These are phyloP conservation scores for Taiozyma sp. DNA, from an alignment of 1,139 yeast species.

Conservation along the genomic window DNA sequence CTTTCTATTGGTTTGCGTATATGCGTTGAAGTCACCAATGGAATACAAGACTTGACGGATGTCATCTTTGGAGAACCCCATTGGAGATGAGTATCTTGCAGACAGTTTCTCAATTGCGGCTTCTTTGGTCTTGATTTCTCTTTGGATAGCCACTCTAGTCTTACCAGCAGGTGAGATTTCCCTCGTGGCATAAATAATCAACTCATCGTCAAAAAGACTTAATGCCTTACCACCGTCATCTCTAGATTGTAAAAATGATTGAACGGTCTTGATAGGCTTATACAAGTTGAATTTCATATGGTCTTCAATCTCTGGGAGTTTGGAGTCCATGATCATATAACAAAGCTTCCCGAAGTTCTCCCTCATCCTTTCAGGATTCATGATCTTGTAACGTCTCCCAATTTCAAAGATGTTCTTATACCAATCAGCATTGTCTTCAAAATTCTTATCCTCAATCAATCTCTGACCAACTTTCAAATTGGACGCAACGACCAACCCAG, in stretches of 20 bases:
- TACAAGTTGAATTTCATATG: constrained; percentile 68
- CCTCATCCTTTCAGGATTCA: constrained; percentile 76
- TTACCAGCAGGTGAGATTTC: constrained; percentile 56
- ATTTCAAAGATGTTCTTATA: constrained; percentile 61
- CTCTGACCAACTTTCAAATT: constrained; percentile 60
- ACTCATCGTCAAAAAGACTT: constrained; percentile 46
- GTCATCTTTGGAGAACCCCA: constrained; percentile 43
- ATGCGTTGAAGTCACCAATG: constrained; percentile 69
- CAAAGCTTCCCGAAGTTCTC: constrained; percentile 69
- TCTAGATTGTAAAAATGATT: constrained; percentile 35
- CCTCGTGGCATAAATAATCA: constrained; percentile 54
- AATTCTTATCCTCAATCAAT: constrained; percentile 56
- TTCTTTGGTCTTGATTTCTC: constrained; percentile 57
- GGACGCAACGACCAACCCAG: constrained; percentile 70
- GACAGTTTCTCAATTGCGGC: constrained; percentile 53
- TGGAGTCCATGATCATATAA: constrained; percentile 77
- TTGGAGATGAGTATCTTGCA: constrained; percentile 29
- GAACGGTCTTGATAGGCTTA: constrained; percentile 61
- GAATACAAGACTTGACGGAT: constrained; percentile 64
- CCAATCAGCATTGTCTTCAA: constrained; percentile 63
- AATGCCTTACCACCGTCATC: constrained; percentile 34
- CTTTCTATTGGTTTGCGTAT: constrained; percentile 56
- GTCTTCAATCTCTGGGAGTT: constrained; percentile 58
- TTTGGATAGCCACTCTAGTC: constrained; percentile 43
- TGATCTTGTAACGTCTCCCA: constrained; percentile 70